Percentiles rank a stretch among this genome's conserved stretches.
Conservation (phyloP, 345 rosid species). For the Bruguiera gymnorhiza region DNA sequence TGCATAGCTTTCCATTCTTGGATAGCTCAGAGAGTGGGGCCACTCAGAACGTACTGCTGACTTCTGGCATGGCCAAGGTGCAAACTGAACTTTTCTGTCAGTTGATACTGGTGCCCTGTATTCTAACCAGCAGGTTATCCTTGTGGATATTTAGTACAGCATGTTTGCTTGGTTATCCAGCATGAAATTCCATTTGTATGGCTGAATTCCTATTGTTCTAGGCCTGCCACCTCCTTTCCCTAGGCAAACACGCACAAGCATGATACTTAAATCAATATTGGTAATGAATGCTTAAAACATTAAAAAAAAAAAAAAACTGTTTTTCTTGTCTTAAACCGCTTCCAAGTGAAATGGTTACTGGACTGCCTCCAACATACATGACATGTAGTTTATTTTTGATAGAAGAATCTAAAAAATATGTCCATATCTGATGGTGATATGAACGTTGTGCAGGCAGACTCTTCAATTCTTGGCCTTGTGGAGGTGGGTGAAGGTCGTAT, state of each 20-base stretch:
- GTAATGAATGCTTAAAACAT: not conserved
- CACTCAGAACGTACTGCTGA: slow-evolving; percentile 66
- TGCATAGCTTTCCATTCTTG: slow-evolving; percentile 80
- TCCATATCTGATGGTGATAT: not conserved
- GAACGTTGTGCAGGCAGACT: slow-evolving; percentile 55
- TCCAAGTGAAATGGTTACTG: too few species aligned
- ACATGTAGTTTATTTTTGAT: not conserved
- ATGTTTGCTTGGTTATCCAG: not conserved
- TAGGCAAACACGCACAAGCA: not conserved
- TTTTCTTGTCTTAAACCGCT: not conserved
- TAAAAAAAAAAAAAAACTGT: not conserved
- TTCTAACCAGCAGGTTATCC: not conserved
- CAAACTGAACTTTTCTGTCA: not conserved
- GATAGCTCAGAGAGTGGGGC: slow-evolving; percentile 99
- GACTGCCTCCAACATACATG: not conserved
- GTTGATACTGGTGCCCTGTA: not conserved
- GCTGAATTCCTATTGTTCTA: not conserved
- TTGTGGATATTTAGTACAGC: not conserved
- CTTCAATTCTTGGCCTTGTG: slow-evolving; percentile 85
- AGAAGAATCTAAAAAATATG: not conserved
- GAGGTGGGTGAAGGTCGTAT: slow-evolving; percentile 73
- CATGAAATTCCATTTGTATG: not conserved
- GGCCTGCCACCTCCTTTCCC: too few species aligned
- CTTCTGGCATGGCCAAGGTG: slow-evolving; percentile 61
- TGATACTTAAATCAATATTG: not conserved